Evolutionary conservation across 2,329 filamentous ascomycete genomes (phyloP).

Genomic region (Cordyceps tenuipes): DNA sequence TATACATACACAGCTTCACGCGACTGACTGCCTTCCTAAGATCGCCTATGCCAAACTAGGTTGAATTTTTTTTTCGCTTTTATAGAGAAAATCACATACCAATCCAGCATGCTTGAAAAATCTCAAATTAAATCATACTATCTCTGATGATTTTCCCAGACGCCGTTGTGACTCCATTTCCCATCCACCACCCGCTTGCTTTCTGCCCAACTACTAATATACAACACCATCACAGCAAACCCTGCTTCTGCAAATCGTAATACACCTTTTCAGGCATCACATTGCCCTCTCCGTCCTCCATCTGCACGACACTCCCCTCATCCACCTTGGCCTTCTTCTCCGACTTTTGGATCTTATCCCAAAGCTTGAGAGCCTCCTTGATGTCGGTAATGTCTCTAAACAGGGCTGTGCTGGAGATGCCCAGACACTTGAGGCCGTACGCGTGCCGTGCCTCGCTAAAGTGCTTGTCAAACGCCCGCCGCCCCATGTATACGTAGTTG

Average conservation of each 20-base stretch:
- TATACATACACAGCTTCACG: too few species aligned
- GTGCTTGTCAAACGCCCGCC: slow-evolving; percentile 94
- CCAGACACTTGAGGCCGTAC: slow-evolving; percentile 86
- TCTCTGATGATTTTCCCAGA: neutral
- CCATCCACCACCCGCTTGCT: slow-evolving; percentile 5
- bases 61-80: too few species aligned
- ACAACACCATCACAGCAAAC: slow-evolving; percentile 52
- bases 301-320: slow-evolving; percentile 84
- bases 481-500: slow-evolving; percentile 98
- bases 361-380: slow-evolving; percentile 76
- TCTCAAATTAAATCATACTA: neutral
- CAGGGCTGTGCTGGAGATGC: slow-evolving; percentile 81
- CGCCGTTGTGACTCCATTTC: slow-evolving; percentile 5
- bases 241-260: slow-evolving; percentile 87
- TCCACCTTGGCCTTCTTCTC: slow-evolving; percentile 68
- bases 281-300: slow-evolving; percentile 96
- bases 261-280: slow-evolving; percentile 99
- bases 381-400: slow-evolving; percentile 94
- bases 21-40: too few species aligned
- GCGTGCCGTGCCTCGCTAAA: slow-evolving; percentile 93
- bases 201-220: neutral
- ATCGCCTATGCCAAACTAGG: too few species aligned
- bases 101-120: too few species aligned
- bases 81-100: too few species aligned
- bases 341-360: slow-evolving; percentile 88